A percentile compares a stretch with the other conserved stretches of the same genome.
phyloP scores from a whole-genome alignment of 2,329 filamentous ascomycete species.

The Colletotrichum kahawae region DNA sequence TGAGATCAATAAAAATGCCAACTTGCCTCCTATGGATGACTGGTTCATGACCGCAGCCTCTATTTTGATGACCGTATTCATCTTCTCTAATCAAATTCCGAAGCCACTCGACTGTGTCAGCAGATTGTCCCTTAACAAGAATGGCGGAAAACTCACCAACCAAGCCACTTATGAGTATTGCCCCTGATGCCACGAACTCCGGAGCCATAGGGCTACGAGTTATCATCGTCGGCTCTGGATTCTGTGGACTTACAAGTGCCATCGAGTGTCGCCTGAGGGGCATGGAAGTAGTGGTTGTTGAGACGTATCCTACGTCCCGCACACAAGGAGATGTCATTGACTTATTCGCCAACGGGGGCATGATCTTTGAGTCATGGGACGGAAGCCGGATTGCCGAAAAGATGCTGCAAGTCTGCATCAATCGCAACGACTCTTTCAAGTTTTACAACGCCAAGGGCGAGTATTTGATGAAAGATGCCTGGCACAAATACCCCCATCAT shows the following conservation, averaged over 20 bases:
- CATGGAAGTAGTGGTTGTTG: neutral
- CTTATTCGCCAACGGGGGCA: neutral
- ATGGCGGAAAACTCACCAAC: neutral
- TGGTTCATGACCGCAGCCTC: too few species aligned
- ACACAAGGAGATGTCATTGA: neutral
- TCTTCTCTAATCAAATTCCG: too few species aligned
- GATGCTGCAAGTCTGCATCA: neutral
- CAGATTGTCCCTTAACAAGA: neutral
- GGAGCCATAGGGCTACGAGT: neutral
- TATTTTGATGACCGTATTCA: too few species aligned
- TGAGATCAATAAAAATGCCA: too few species aligned
- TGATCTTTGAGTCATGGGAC: neutral
- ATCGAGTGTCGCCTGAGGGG: neutral
- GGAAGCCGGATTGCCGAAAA: neutral
- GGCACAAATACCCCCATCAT: neutral
- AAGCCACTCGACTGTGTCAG: too few species aligned
- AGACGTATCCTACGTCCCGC: neutral
- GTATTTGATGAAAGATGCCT: neutral
- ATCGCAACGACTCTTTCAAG: neutral
- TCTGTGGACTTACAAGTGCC: neutral
- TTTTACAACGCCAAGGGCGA: neutral
- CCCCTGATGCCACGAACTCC: neutral
- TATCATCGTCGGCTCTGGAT: neutral
- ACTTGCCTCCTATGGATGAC: too few species aligned
- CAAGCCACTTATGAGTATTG: neutral